A percentile compares a stretch with the other conserved stretches of the same genome.
These are phyloP conservation scores for Mariannaea sp. DNA, from an alignment of 2,329 filamentous ascomycete genomes.

Conservation along the genomic window DNA sequence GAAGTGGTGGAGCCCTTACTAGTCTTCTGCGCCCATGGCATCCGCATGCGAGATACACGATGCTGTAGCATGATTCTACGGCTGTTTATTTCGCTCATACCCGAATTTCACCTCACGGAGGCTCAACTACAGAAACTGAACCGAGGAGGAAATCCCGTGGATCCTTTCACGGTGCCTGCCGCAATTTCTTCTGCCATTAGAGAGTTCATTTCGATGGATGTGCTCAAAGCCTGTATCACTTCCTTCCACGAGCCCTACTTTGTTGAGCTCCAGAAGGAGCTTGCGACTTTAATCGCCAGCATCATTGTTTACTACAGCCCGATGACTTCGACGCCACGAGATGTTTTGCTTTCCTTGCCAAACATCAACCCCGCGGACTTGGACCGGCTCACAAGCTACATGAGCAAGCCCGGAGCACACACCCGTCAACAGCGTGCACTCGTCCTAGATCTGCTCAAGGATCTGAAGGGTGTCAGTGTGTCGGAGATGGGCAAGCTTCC, in stretches of 20 bases:
- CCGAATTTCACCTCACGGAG: conserved; percentile 72
- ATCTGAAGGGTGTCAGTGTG: conserved; percentile 87
- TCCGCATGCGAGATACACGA: conserved; percentile 86
- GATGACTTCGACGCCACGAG: conserved; percentile 70
- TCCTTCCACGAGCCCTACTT: conserved; percentile 96
- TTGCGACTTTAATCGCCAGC: conserved; percentile 83
- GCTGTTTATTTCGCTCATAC: conserved; percentile 83
- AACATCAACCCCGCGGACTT: conserved; percentile 74
- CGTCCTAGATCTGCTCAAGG: conserved; percentile 82
- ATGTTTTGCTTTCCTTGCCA: conserved; percentile 79
- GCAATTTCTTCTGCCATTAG: conserved; percentile 71
- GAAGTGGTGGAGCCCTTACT: conserved; percentile 85
- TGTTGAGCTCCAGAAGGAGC: conserved; percentile 91
- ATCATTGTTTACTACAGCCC: conserved; percentile 79
- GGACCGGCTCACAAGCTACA: conserved; percentile 63
- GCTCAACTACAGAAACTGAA: conserved; percentile 38
- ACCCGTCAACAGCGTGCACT: conserved; percentile 80
- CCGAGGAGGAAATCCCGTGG: conserved; percentile 33
- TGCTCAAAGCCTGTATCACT: conserved; percentile 86
- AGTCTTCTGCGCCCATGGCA: conserved; percentile 87
- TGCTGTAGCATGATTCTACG: conserved; percentile 85
- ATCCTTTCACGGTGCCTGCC: conserved; percentile 53
- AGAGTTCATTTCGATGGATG: conserved; percentile 87
- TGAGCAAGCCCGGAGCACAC: conserved; percentile 62
- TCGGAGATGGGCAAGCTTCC: conserved; percentile 88